phyloP scores from a whole-genome alignment of 768 basidiomycete species.

The Lactarius sanguifluus region DNA sequence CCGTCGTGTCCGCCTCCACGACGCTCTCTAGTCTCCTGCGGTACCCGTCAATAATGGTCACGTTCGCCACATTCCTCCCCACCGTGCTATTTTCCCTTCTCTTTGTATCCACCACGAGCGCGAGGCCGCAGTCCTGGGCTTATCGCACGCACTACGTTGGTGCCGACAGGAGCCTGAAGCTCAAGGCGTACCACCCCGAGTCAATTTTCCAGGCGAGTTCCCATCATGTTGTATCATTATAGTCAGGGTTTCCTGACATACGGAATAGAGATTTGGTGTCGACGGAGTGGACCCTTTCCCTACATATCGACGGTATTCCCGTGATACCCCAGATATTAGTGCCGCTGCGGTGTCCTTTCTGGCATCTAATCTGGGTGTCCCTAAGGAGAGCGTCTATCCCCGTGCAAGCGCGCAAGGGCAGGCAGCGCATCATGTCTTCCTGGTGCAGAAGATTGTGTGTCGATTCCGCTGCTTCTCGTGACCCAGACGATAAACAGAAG shows the following conservation, averaged over 20 bases:
- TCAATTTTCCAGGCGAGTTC: slow-evolving; percentile 31
- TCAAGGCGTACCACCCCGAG: slow-evolving; percentile 35
- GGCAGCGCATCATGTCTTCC: slow-evolving; percentile 28
- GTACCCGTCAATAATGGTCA: slow-evolving; percentile 16
- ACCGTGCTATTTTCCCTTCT: slow-evolving; percentile 31
- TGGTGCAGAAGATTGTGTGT: slow-evolving; percentile 32
- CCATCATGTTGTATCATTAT: neutral
- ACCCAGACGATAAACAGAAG: neutral
- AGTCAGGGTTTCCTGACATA: neutral
- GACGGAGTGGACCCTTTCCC: slow-evolving; percentile 32
- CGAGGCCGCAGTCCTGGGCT: slow-evolving; percentile 29
- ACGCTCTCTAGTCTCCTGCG: neutral
- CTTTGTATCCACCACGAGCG: slow-evolving; percentile 26
- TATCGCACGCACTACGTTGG: slow-evolving; percentile 31
- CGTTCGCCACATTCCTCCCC: slow-evolving; percentile 29
- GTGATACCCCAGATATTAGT: slow-evolving; percentile 21
- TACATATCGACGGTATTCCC: slow-evolving; percentile 23
- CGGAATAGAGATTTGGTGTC: slow-evolving; percentile 31
- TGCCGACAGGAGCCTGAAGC: slow-evolving; percentile 20
- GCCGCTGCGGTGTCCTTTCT: slow-evolving; percentile 33
- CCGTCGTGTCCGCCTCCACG: neutral
- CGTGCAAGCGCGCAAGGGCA: slow-evolving; percentile 29
- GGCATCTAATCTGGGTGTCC: slow-evolving; percentile 30
- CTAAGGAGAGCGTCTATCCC: slow-evolving; percentile 22
- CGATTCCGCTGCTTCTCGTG: neutral